Conservation (phyloP, 805 yeast species). For the Kodamaea kaohsiungensis region DNA sequence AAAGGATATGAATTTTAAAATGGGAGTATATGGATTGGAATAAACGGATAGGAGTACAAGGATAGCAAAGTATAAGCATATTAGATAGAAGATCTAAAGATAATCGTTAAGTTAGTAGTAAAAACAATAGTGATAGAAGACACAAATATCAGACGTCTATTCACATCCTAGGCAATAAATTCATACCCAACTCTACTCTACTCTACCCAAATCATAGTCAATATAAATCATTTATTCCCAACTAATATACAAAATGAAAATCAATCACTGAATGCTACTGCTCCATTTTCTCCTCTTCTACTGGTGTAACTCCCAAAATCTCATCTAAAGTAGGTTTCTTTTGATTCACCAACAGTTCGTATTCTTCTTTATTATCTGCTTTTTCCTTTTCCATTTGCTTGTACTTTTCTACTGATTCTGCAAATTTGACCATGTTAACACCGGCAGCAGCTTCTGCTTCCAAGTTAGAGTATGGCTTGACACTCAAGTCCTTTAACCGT, state of each 20-base stretch:
- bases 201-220: too few relatives aligned
- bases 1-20: too few relatives aligned
- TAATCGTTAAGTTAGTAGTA: too few relatives aligned
- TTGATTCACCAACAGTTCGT: constrained; percentile 33
- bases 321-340: constrained; percentile 42
- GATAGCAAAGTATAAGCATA: too few relatives aligned
- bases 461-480: constrained; percentile 80
- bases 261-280: constrained; percentile 3
- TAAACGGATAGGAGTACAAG: too few relatives aligned
- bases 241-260: constrained; percentile 5
- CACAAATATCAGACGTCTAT: too few relatives aligned
- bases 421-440: constrained; percentile 63
- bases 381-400: constrained; percentile 44
- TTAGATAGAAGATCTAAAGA: too few relatives aligned
- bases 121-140: too few relatives aligned
- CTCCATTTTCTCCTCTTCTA: constrained; percentile 13
- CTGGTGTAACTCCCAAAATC: constrained; percentile 29
- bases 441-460: constrained; percentile 95
- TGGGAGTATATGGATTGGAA: too few relatives aligned
- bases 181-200: too few relatives aligned
- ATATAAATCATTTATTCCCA: constrained; percentile 5
- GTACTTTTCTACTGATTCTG: constrained; percentile 62
- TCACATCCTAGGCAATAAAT: too few relatives aligned
- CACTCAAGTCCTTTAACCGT: constrained; percentile 71
- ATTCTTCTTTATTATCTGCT: constrained; percentile 46